Evolutionary conservation across 257 asterid species (phyloP).

Genomic region (Penstemon barbatus): DNA sequence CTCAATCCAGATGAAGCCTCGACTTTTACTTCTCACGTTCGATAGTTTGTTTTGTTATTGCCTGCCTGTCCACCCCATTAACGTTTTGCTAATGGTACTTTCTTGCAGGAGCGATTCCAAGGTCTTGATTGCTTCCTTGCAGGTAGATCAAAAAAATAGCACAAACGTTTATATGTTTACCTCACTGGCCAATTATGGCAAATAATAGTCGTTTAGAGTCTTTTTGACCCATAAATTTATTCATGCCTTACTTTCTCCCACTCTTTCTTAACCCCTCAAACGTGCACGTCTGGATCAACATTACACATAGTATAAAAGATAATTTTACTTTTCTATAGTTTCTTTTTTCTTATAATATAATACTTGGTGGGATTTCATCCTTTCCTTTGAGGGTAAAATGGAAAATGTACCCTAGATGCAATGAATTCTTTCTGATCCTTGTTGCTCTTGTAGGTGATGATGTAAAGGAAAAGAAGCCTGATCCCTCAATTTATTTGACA

Average conservation of each 20-base stretch:
- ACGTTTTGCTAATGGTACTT: neutral
- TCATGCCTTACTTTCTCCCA: neutral
- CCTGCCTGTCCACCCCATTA: neutral
- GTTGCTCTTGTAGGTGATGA: constrained; percentile 69
- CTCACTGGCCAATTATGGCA: neutral
- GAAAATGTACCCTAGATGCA: neutral
- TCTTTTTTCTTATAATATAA: no score
- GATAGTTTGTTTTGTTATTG: neutral
- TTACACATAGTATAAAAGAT: neutral
- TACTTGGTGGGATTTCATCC: neutral
- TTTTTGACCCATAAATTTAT: neutral
- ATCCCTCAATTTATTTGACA: constrained; percentile 79
- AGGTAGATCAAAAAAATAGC: constrained; percentile 45
- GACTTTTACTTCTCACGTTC: constrained; percentile 1
- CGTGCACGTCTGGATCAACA: neutral
- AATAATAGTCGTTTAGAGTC: neutral
- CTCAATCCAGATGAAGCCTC: neutral
- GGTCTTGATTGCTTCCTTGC: constrained; percentile 98
- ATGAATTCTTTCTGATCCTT: neutral
- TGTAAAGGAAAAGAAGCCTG: constrained; percentile 90
- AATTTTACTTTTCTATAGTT: neutral
- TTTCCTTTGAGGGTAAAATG: neutral
- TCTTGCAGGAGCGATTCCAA: constrained; percentile 76
- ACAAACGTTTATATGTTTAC: neutral
- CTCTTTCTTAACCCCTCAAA: neutral